These are phyloP conservation scores for Piloderma croceum DNA, from an alignment of 768 basidiomycete genomes.

Conservation along the genomic window DNA sequence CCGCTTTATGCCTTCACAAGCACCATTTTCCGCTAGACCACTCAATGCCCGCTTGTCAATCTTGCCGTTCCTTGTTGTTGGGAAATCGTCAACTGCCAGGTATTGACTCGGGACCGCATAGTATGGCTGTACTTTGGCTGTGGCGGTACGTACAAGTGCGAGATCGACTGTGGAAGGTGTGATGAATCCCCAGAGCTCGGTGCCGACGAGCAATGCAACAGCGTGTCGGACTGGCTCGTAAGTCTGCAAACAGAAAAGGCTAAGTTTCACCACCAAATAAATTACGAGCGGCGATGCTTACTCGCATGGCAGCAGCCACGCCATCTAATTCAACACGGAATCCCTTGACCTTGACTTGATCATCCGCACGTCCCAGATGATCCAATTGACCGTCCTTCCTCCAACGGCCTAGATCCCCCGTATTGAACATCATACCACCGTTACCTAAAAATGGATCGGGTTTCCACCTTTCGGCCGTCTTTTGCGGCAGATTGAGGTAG, in stretches of 20 bases:
- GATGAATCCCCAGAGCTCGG: slow-evolving; percentile 51
- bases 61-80: slow-evolving; percentile 53
- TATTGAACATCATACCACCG: slow-evolving; percentile 63
- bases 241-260: slow-evolving; percentile 23
- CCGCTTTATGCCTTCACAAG: no score
- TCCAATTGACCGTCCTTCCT: slow-evolving; percentile 47
- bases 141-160: slow-evolving; percentile 38
- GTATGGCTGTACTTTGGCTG: slow-evolving; percentile 50
- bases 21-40: no score
- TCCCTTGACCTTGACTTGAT: slow-evolving; percentile 63
- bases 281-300: slow-evolving; percentile 22
- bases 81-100: slow-evolving; percentile 40
- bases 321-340: slow-evolving; percentile 64
- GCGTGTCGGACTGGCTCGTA: slow-evolving; percentile 40
- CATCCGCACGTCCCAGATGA: slow-evolving; percentile 54
- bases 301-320: slow-evolving; percentile 56
- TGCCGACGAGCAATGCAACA: slow-evolving; percentile 45
- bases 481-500: slow-evolving; percentile 51
- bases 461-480: slow-evolving; percentile 45
- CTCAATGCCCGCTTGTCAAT: slow-evolving; percentile 44
- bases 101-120: slow-evolving; percentile 52
- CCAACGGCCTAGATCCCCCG: slow-evolving; percentile 56
- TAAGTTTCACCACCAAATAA: slow-evolving; percentile 4
- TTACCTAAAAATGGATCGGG: slow-evolving; percentile 46
- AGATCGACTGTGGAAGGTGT: slow-evolving; percentile 34